Evolutionary conservation across 2,329 filamentous ascomycete genomes (phyloP).

Genomic region (Botryosphaeria agaves): DNA sequence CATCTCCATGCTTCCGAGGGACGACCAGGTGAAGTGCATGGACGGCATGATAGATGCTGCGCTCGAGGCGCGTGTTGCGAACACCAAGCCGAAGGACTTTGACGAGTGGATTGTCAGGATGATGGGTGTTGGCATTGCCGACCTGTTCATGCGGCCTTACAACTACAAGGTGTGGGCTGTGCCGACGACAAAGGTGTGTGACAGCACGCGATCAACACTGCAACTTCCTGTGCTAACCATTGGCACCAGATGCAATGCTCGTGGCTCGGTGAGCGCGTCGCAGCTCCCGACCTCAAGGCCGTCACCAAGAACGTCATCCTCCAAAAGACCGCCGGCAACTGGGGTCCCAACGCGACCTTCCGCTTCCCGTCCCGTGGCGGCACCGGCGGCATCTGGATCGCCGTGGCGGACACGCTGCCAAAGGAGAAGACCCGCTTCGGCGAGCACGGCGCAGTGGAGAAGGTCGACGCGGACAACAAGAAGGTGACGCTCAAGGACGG

Average conservation of each 20-base stretch:
- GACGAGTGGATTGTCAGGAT: slow-evolving; percentile 96
- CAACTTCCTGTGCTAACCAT: no score
- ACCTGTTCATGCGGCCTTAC: slow-evolving; percentile 98
- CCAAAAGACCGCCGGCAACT: slow-evolving; percentile 89
- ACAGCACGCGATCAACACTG: no score
- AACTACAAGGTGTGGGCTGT: slow-evolving; percentile 99
- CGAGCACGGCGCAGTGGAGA: slow-evolving; percentile 65
- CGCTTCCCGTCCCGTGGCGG: slow-evolving; percentile 90
- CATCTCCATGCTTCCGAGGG: slow-evolving; percentile 93
- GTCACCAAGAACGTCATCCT: slow-evolving; percentile 90
- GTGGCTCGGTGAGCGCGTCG: slow-evolving; percentile 97
- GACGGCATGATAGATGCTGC: slow-evolving; percentile 94
- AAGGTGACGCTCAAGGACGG: slow-evolving; percentile 68
- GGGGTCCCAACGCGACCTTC: slow-evolving; percentile 97
- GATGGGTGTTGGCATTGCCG: slow-evolving; percentile 74
- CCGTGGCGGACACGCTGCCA: slow-evolving; percentile 82
- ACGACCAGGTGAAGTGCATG: slow-evolving; percentile 87
- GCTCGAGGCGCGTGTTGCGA: slow-evolving; percentile 68
- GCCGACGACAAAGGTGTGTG: slow-evolving; percentile 76
- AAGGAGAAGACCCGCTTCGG: slow-evolving; percentile 86
- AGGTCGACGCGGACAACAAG: slow-evolving; percentile 76
- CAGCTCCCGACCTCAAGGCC: slow-evolving; percentile 85
- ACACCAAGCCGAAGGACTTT: slow-evolving; percentile 87
- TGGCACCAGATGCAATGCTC: slow-evolving; percentile 86
- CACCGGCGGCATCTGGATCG: slow-evolving; percentile 98